phyloP scores from a whole-genome alignment of 768 basidiomycete species.

The Filobasidium floriforme region DNA sequence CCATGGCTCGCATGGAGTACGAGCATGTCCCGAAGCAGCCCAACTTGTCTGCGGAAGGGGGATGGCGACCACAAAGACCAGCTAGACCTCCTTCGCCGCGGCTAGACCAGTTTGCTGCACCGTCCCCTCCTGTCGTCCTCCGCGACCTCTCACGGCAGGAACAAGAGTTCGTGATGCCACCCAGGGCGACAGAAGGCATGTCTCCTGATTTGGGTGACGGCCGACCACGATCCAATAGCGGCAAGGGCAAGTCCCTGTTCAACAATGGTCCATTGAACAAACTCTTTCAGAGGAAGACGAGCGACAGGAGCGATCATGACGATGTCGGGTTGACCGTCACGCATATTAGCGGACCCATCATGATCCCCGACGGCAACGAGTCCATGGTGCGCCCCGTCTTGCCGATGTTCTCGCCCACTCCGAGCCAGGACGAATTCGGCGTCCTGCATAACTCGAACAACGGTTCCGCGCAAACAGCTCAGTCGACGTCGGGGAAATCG shows the following conservation, averaged over 20 bases:
- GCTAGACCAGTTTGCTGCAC: constrained; percentile 21
- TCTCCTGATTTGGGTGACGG: neutral
- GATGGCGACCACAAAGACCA: constrained; percentile 37
- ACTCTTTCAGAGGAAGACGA: constrained; percentile 17
- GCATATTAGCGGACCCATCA: neutral
- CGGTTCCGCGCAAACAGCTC: neutral
- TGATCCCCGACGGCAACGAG: neutral
- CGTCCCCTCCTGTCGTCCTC: constrained; percentile 13
- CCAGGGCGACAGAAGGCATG: constrained; percentile 3
- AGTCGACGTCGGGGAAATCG: neutral
- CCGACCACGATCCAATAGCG: neutral
- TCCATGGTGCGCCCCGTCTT: neutral
- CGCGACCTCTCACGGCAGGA: neutral
- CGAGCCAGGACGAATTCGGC: neutral
- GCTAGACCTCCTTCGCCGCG: constrained; percentile 36
- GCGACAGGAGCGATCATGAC: constrained; percentile 4
- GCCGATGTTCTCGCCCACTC: neutral
- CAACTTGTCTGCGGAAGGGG: neutral
- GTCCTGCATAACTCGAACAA: neutral
- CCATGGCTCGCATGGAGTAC: constrained; percentile 34
- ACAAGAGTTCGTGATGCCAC: neutral
- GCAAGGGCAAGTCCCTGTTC: neutral
- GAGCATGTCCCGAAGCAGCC: constrained; percentile 13
- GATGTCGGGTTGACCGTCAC: neutral
- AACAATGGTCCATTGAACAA: constrained; percentile 15